phyloP scores from a whole-genome alignment of 176 grass and related monocot genomes.

The Lolium multiflorum region DNA sequence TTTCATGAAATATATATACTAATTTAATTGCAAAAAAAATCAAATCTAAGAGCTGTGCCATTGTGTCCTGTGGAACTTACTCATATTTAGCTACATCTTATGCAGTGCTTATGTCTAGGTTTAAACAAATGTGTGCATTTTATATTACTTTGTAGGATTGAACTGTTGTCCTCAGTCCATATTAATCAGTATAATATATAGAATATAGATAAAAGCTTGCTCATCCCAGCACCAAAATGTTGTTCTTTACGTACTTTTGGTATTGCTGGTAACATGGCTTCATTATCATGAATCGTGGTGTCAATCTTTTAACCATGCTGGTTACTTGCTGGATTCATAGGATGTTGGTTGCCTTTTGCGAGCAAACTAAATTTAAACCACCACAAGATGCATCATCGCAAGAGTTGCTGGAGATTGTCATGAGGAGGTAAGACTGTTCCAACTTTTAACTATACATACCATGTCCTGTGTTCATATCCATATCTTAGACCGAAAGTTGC shows the following conservation, averaged over 20 bases:
- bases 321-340: constrained; percentile 49
- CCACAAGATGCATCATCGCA: constrained; percentile 58
- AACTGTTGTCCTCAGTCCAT: neutral
- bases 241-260: neutral
- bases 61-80: neutral
- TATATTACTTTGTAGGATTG: neutral
- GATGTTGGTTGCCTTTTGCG: constrained; percentile 87
- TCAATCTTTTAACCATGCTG: constrained; percentile 15
- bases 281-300: constrained; percentile 23
- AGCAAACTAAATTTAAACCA: constrained; percentile 69
- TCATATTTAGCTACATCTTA: neutral
- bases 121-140: neutral
- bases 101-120: neutral
- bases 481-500: constrained; percentile 7
- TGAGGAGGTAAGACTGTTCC: constrained; percentile 57
- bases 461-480: neutral
- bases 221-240: neutral
- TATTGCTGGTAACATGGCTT: constrained; percentile 32
- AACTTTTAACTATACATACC: constrained; percentile 12
- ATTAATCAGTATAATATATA: neutral
- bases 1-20: neutral
- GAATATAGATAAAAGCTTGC: constrained; percentile 6
- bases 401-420: constrained; percentile 74
- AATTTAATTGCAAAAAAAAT: neutral
- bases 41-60: neutral